Evolutionary conservation across 306 rosid species (phyloP), one percentile per base, ranked within the genome.

Genomic region (Quercus alba): DNA sequence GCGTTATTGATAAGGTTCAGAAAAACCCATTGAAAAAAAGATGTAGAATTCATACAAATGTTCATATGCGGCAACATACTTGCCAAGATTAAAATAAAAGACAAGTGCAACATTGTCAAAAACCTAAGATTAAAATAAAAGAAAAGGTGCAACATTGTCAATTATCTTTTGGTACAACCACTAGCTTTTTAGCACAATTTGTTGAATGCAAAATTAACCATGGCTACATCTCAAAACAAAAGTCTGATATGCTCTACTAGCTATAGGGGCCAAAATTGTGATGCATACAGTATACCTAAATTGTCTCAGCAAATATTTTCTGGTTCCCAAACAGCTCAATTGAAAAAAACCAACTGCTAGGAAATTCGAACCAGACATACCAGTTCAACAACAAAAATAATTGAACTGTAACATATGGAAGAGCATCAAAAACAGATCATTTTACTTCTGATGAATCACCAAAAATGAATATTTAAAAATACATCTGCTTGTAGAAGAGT

Each of bases 351-450:
- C 75, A 19, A 70, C 18, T 31, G 14, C 66, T 21, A 12, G 54
- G 54, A 49, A 49, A 49, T 49, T 68, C 66, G 11, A 28, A 56
- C 21, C 5, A 20, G 69, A 54, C 25, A 46, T 72, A 73, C 38
- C 44, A 19, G 57, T 49, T 77, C 66, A 51, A 66, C 12, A 64
- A 64, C 81, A 73, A 75, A 79, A 70, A 56, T 68, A 57, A 74
- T 31, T 66, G 52, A 4, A 72, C 72, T 20, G 78, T 23, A 61
- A 9, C 5, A 67, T 20, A 46, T 28, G 57, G 46, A 62, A 64
- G 75, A 72, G 68, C 61, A 72, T 67, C 38, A 52, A 23, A 59
- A 59, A 59, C 11, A n/a, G 6, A 73, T 41, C 72, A 21, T 68
- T 76, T 44, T 21, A 67, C 77, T 70, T 72, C 25, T 74, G 74